Percentiles rank a stretch among this genome's conserved stretches.
These are phyloP conservation scores for Boletus sp. DNA, from an alignment of 768 basidiomycete species.

Conservation along the genomic window DNA sequence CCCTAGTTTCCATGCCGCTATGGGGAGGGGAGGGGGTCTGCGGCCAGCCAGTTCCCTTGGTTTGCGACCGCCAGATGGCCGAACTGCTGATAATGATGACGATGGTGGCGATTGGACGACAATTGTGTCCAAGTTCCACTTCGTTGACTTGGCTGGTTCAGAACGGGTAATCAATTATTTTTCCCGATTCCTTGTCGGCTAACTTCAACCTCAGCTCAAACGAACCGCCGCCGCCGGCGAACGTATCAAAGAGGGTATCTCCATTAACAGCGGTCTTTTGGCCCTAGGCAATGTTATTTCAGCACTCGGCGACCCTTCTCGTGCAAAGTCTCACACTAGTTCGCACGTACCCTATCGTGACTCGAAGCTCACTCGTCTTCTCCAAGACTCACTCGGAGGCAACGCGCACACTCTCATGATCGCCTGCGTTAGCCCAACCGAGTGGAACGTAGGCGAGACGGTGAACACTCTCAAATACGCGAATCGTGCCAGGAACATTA, in stretches of 20 bases:
- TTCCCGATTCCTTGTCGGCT: slow-evolving; percentile 11
- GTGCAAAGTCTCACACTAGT: slow-evolving; percentile 77
- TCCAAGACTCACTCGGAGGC: slow-evolving; percentile 87
- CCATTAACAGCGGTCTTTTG: slow-evolving; percentile 94
- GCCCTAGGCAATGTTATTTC: slow-evolving; percentile 99
- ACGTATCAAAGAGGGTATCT: slow-evolving; percentile 97
- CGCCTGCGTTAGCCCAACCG: slow-evolving; percentile 93
- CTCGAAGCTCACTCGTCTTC: slow-evolving; percentile 86
- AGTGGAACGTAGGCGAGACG: slow-evolving; percentile 93
- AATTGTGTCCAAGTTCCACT: slow-evolving; percentile 94
- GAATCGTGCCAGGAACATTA: slow-evolving; percentile 95
- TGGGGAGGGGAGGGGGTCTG: slow-evolving; percentile 61
- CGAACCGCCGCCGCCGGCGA: slow-evolving; percentile 95
- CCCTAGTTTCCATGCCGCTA: slow-evolving; percentile 73
- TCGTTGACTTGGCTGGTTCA: slow-evolving; percentile 95
- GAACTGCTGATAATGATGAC: slow-evolving; percentile 44
- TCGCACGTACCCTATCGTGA: slow-evolving; percentile 97
- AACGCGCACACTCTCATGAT: slow-evolving; percentile 99
- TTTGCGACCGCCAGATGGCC: slow-evolving; percentile 50
- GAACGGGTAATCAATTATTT: slow-evolving; percentile 61
- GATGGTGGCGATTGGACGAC: slow-evolving; percentile 84
- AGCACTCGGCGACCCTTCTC: slow-evolving; percentile 89
- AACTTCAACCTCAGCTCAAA: slow-evolving; percentile 62
- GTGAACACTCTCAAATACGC: slow-evolving; percentile 96
- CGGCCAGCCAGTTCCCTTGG: slow-evolving; percentile 83